Evolutionary conservation across 2,329 filamentous ascomycete species (phyloP), one percentile per base, ranked within the genome.

Genomic region (Emmonsia crescens): DNA sequence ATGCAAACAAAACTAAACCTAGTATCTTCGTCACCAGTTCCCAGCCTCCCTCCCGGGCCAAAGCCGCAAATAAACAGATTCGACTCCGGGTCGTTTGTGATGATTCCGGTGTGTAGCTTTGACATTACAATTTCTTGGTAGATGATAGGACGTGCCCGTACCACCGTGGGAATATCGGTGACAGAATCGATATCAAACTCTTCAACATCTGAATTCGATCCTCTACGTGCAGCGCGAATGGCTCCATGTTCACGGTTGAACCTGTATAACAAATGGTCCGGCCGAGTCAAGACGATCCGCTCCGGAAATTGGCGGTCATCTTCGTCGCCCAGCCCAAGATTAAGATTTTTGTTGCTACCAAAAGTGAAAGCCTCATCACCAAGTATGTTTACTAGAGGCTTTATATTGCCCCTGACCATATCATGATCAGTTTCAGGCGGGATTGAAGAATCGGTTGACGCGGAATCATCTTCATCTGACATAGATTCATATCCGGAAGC

Each of bases 281-380:
- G 91, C 19, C 93, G 85, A 61, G 85, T 83, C 40, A 97, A 75
- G 38, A 81, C 78, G 12, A 96, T 85, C 10, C 91, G 88, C 72
- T 97, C 94, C 0, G 94, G 94, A 69, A 88, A 96, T 66, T 97
- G 92, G 2, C 94, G 86, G 71, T 99, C 93, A 72, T 96, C 91
- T 69, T 95, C 88, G 71, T 99, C 92, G n/a, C 92, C 92, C 63
- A 97, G 87, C 1, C 94, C 94, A 27, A 99, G 82, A 0, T 89
- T 94, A 10, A 96, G 77, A 68, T 99, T 99, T 71, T 94, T 95
- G 76, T 96, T 99, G 75, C 92, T 97, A 57, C 94, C 94, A 75
- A 97, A 96, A 0, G 91, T 88, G 69, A 91, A 97, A 0, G 96
- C 78, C 71, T 99, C 94, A 69, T 96, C 90, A 9, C 91, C 93